These are phyloP conservation scores for Ceratobasidium sp. DNA, from an alignment of 1,284 basidiomycete species.

Conservation along the genomic window DNA sequence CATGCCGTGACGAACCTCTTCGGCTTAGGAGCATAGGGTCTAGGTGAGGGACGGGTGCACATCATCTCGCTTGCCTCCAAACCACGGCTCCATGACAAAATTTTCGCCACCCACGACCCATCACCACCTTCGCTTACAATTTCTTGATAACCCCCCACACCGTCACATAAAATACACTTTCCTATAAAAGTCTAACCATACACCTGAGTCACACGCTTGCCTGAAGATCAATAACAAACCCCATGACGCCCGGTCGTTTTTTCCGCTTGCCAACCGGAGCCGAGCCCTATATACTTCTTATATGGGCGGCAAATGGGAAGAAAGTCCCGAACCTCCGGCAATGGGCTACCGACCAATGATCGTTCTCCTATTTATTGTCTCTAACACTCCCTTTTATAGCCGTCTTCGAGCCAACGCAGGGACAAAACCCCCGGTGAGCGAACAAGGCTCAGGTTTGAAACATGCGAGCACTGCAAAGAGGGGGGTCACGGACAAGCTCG, in stretches of 20 bases:
- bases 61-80: too few species aligned
- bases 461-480: background rate
- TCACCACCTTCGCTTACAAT: too few species aligned
- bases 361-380: background rate
- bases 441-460: background rate
- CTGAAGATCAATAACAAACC: background rate
- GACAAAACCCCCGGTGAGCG: background rate
- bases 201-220: background rate
- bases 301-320: slow-evolving; percentile 13
- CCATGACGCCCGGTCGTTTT: background rate
- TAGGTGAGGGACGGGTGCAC: background rate
- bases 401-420: background rate
- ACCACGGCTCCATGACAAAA: too few species aligned
- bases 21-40: background rate
- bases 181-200: background rate
- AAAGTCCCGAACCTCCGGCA: background rate
- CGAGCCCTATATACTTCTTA: background rate
- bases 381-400: background rate
- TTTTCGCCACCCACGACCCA: too few species aligned
- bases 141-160: too few species aligned
- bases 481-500: background rate
- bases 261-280: background rate
- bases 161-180: background rate
- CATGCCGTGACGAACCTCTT: background rate
- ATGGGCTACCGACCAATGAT: background rate